Conservation (phyloP, 768 basidiomycete species). For the Omphalotus guepiniiformis region DNA sequence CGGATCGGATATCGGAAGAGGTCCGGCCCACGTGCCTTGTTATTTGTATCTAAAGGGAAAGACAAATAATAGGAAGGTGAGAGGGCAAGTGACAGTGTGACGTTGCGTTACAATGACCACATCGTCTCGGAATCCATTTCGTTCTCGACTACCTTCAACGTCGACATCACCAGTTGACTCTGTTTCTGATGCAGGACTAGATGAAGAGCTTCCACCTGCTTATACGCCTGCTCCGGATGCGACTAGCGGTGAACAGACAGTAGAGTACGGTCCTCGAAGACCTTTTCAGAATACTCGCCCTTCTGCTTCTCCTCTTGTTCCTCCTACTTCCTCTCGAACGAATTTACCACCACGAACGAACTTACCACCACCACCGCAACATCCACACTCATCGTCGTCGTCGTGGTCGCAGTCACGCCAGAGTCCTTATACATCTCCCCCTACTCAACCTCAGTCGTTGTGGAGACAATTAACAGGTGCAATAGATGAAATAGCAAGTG, state of each 20-base stretch:
- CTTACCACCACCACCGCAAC: slow-evolving; percentile 10
- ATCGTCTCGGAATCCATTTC: slow-evolving; percentile 3
- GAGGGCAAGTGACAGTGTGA: no score
- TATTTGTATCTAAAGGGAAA: no score
- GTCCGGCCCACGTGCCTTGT: no score
- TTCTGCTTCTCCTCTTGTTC: slow-evolving; percentile 3
- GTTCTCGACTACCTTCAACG: not conserved
- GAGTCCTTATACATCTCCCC: not conserved
- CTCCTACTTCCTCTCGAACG: slow-evolving; percentile 4
- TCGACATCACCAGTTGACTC: not conserved
- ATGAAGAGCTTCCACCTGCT: slow-evolving; percentile 47
- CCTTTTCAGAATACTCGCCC: slow-evolving; percentile 51
- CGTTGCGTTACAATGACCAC: not conserved
- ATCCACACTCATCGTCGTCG: slow-evolving; percentile 5
- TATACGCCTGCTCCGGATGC: slow-evolving; percentile 58
- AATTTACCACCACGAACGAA: not conserved
- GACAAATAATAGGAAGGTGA: no score
- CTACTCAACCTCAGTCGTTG: slow-evolving; percentile 9
- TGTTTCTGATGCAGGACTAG: not conserved
- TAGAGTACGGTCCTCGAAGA: slow-evolving; percentile 58
- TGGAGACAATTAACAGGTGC: slow-evolving; percentile 14
- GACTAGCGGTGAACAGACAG: slow-evolving; percentile 52
- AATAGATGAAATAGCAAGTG: slow-evolving; percentile 3
- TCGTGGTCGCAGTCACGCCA: slow-evolving; percentile 1
- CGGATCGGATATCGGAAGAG: no score